Evolutionary conservation across 2,329 filamentous ascomycete species (phyloP).

Genomic region (Pseudogymnoascus sp.): DNA sequence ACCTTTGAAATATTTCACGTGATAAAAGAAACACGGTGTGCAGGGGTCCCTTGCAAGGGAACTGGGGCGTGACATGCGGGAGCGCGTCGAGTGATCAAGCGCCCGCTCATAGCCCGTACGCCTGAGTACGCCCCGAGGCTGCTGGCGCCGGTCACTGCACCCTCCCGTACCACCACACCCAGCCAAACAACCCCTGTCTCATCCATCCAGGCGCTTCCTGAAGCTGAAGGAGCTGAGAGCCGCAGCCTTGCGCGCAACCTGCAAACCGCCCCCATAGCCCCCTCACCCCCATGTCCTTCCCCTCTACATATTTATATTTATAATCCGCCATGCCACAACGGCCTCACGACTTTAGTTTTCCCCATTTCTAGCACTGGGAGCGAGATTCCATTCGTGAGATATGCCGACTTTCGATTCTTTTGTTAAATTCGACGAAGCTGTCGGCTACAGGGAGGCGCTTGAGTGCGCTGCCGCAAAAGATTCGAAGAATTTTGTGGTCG

Average conservation of each 20-base stretch:
- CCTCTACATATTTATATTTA: background rate
- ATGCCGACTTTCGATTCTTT: background rate
- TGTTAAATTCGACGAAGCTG: background rate
- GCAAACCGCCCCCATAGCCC: background rate
- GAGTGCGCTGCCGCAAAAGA: background rate
- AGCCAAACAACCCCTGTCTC: background rate
- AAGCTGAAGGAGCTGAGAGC: background rate
- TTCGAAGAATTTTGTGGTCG: conserved; percentile 55
- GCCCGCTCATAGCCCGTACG: background rate
- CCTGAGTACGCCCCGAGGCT: background rate
- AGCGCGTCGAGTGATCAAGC: conserved; percentile 1
- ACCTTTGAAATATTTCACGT: background rate
- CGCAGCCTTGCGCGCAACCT: background rate
- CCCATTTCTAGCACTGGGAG: background rate
- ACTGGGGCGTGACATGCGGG: background rate
- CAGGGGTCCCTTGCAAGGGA: background rate
- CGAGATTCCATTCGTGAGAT: background rate
- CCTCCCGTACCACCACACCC: background rate
- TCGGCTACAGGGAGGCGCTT: background rate
- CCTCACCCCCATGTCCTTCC: background rate
- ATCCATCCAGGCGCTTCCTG: background rate
- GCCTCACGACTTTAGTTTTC: background rate
- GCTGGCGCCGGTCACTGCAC: background rate
- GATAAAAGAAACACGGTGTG: background rate
- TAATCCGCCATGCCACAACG: background rate